These are phyloP conservation scores for Funneliformis geosporum DNA, from an alignment of 192 early-diverging fungal species.

Conservation along the genomic window DNA sequence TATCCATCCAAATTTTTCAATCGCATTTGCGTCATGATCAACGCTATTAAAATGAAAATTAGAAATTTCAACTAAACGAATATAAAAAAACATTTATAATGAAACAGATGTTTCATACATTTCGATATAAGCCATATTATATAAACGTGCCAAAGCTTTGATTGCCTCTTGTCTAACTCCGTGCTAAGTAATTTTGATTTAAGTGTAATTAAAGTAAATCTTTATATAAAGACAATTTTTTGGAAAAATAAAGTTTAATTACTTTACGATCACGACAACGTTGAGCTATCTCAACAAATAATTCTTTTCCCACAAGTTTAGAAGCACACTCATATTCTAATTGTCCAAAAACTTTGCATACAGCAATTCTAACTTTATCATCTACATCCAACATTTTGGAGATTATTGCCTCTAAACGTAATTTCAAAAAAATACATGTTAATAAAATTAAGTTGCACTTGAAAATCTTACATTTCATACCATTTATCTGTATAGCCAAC, in stretches of 20 bases:
- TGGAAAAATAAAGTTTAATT: neutral
- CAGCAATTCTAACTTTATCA: conserved; percentile 83
- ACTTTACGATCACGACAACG: conserved; percentile 91
- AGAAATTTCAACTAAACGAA: neutral
- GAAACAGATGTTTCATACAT: conserved; percentile 59
- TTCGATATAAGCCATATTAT: conserved; percentile 69
- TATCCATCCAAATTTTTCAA: conserved; percentile 79
- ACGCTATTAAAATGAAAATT: conserved; percentile 27
- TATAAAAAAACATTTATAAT: no score
- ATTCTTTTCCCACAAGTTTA: conserved; percentile 57
- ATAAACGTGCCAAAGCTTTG: conserved; percentile 67
- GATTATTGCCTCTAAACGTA: conserved; percentile 52
- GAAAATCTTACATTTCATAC: conserved; percentile 40
- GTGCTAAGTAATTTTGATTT: conserved; percentile 36
- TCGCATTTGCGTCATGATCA: conserved; percentile 53
- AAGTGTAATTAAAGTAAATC: neutral
- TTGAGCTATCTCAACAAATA: conserved; percentile 63
- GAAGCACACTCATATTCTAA: conserved; percentile 64
- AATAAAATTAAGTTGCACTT: neutral
- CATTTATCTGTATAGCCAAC: conserved; percentile 68
- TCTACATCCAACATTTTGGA: conserved; percentile 87
- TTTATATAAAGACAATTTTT: neutral
- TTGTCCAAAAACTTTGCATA: conserved; percentile 66
- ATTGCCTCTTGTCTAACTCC: conserved; percentile 78
- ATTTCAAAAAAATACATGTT: neutral